Conservation (phyloP, 768 basidiomycete genomes). For the Pisolithus tinctorius region DNA sequence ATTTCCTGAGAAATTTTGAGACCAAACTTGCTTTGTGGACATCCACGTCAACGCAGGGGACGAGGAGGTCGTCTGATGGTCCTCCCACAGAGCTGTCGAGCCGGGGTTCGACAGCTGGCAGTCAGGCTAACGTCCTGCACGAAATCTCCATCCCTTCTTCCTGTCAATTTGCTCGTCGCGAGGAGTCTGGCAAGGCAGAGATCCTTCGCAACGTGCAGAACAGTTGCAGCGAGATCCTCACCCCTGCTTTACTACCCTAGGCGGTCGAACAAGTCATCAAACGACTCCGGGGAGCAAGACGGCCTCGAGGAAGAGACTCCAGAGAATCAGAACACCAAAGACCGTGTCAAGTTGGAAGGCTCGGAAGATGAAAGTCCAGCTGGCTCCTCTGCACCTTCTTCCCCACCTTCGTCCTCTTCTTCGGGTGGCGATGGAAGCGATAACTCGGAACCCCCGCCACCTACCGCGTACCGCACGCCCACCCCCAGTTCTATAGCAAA, state of each 20-base stretch:
- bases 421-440: constrained; percentile 34
- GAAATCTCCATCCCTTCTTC: background rate
- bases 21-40: too few species aligned
- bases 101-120: background rate
- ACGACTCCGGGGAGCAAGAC: constrained; percentile 16
- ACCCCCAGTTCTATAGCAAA: constrained; percentile 62
- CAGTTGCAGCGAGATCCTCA: constrained; percentile 23
- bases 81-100: constrained; percentile 15
- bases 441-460: constrained; percentile 32
- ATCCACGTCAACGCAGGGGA: too few species aligned
- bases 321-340: constrained; percentile 16
- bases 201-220: constrained; percentile 20
- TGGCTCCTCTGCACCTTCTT: constrained; percentile 26
- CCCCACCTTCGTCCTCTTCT: constrained; percentile 34
- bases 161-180: constrained; percentile 3
- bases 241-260: constrained; percentile 29
- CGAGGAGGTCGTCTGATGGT: constrained; percentile 17
- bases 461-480: constrained; percentile 30
- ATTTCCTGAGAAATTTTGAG: background rate
- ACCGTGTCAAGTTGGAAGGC: constrained; percentile 15
- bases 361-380: constrained; percentile 27
- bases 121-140: too few species aligned
- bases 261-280: constrained; percentile 30
- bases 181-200: constrained; percentile 12
- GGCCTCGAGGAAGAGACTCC: constrained; percentile 19